These are phyloP conservation scores for Avena eriantha DNA, from an alignment of 176 grass and related monocot genomes.

Conservation along the genomic window DNA sequence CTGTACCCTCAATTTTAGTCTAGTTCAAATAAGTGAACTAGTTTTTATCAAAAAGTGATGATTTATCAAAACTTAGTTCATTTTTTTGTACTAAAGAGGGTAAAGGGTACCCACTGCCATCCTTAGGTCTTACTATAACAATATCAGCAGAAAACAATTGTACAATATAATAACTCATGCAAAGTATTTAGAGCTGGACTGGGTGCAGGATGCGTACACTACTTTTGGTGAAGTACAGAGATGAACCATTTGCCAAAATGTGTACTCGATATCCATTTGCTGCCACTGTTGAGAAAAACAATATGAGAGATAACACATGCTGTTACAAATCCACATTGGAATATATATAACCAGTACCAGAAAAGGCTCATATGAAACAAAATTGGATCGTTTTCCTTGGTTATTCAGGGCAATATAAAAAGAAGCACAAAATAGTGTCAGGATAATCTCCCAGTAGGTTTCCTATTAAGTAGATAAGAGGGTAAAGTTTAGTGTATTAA, in stretches of 20 bases:
- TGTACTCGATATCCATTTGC: constrained; percentile 99
- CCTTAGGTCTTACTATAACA: neutral
- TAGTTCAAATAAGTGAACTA: no score
- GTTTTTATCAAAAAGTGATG: no score
- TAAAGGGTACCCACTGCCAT: no score
- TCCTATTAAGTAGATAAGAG: neutral
- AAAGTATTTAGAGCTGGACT: constrained; percentile 47
- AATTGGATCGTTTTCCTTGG: neutral
- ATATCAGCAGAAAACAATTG: constrained; percentile 1
- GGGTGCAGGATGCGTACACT: constrained; percentile 83
- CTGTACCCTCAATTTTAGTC: no score
- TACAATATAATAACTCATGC: neutral
- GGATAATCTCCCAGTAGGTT: neutral
- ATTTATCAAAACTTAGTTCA: no score
- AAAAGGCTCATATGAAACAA: constrained; percentile 14
- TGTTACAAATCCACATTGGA: neutral
- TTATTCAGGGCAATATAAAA: neutral
- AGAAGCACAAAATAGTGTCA: neutral
- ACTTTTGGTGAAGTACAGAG: constrained; percentile 99
- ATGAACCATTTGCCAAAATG: constrained; percentile 99
- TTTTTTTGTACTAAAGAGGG: no score
- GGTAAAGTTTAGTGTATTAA: neutral
- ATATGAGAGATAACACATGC: neutral
- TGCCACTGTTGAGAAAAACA: constrained; percentile 80
- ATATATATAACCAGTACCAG: neutral